Evolutionary conservation across 805 yeast species (phyloP).

Genomic region (Saturnispora quitensis): DNA sequence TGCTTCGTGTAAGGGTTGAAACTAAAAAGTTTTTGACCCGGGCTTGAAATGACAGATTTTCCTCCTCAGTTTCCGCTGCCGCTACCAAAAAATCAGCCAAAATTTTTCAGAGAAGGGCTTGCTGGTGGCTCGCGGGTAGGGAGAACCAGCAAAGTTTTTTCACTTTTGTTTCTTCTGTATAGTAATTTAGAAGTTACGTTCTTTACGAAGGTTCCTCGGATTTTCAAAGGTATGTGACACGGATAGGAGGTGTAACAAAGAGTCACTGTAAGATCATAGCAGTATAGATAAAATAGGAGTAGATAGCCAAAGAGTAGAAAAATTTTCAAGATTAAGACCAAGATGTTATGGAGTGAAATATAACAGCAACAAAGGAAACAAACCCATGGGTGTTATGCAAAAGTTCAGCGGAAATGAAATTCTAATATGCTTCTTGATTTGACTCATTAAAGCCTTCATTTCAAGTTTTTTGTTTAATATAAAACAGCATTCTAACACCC

Average conservation of each 20-base stretch:
- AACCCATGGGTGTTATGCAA: background rate
- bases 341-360: background rate
- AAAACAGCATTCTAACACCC: constrained; percentile 10
- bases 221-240: constrained; percentile 1
- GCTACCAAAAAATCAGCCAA: background rate
- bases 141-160: background rate
- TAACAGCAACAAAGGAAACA: too few relatives aligned
- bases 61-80: background rate
- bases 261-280: background rate
- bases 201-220: constrained; percentile 1
- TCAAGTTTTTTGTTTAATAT: background rate
- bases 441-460: background rate
- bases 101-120: background rate
- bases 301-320: background rate
- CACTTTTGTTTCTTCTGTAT: background rate
- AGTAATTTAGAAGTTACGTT: background rate
- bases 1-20: background rate
- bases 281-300: background rate
- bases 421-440: background rate
- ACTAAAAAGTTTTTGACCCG: background rate
- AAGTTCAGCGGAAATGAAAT: too few relatives aligned
- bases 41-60: background rate
- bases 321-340: too few relatives aligned
- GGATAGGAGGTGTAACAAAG: background rate
- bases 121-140: background rate